Conservation (phyloP, 2,329 filamentous ascomycete species). For the Sclerotinia borealis region DNA sequence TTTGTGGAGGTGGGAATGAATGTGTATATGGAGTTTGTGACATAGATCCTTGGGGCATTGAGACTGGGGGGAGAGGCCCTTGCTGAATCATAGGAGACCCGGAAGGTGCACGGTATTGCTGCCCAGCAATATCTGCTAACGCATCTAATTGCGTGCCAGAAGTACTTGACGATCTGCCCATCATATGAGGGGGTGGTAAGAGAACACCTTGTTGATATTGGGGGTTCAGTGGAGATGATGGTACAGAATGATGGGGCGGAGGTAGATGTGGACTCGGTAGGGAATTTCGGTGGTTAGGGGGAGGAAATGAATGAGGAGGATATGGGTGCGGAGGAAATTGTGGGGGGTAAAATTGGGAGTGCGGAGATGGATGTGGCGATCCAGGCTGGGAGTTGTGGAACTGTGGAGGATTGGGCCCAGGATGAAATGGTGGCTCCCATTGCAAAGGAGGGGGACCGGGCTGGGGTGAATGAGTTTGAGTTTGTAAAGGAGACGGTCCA, state of each 20-base stretch:
- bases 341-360: conserved; percentile 12
- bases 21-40: conserved; percentile 15
- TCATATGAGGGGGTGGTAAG: conserved; percentile 26
- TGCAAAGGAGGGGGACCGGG: conserved; percentile 15
- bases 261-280: conserved; percentile 27
- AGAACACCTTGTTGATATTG: conserved; percentile 21
- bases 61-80: conserved; percentile 13
- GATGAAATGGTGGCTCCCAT: conserved; percentile 28
- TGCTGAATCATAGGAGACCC: conserved; percentile 27
- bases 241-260: conserved; percentile 27
- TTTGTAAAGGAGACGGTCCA: conserved; percentile 27
- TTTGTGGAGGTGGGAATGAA: conserved; percentile 21
- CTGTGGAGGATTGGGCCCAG: conserved; percentile 12
- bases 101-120: conserved; percentile 29
- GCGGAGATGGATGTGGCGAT: conserved; percentile 12
- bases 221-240: conserved; percentile 29
- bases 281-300: conserved; percentile 19
- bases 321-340: conserved; percentile 11
- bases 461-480: conserved; percentile 16
- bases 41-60: conserved; percentile 3
- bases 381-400: conserved; percentile 15
- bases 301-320: conserved; percentile 16
- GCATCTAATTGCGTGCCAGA: conserved; percentile 27
- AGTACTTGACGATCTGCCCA: conserved; percentile 18
- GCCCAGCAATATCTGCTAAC: conserved; percentile 30